phyloP scores from a whole-genome alignment of 768 basidiomycete genomes.

The Hysterangium stoloniferum region DNA sequence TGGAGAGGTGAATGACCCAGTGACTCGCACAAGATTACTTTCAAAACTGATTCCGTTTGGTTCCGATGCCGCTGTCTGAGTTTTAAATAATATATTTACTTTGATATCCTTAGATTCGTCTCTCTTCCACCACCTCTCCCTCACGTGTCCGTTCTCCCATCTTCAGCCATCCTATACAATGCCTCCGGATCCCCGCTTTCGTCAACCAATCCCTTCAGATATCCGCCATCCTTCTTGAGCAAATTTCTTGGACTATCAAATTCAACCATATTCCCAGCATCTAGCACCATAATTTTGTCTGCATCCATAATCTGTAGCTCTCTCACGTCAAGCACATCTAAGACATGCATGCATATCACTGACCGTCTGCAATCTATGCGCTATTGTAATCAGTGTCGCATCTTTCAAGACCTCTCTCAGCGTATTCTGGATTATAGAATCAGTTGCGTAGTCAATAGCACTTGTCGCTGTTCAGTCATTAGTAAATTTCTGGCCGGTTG shows the following conservation, averaged over 20 bases:
- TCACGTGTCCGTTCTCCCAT: too few relatives aligned
- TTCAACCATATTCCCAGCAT: constrained; percentile 25
- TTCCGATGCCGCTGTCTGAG: too few relatives aligned
- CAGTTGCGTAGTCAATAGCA: constrained; percentile 41
- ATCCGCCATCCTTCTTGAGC: constrained; percentile 23
- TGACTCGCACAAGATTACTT: too few relatives aligned
- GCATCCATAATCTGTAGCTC: constrained; percentile 35
- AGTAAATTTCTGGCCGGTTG: constrained; percentile 20
- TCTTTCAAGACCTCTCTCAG: constrained; percentile 32
- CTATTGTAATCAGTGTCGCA: constrained; percentile 42
- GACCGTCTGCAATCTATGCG: constrained; percentile 32
- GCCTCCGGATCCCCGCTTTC: constrained; percentile 21
- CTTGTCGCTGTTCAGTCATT: constrained; percentile 21
- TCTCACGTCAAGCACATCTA: constrained; percentile 17
- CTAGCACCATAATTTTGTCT: constrained; percentile 30
- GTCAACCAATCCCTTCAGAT: constrained; percentile 20
- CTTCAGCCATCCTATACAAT: constrained; percentile 17
- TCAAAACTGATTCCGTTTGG: too few relatives aligned
- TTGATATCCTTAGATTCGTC: too few relatives aligned
- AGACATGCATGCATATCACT: background rate
- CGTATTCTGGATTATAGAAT: constrained; percentile 35
- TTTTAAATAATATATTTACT: too few relatives aligned
- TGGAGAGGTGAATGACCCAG: too few relatives aligned
- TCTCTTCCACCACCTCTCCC: background rate
- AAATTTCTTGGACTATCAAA: constrained; percentile 32